Percentiles rank a stretch among this genome's conserved stretches.
Evolutionary conservation across 225 moss, liverwort and hornwort species (phyloP).

Genomic region (Physcomitrium patens): DNA sequence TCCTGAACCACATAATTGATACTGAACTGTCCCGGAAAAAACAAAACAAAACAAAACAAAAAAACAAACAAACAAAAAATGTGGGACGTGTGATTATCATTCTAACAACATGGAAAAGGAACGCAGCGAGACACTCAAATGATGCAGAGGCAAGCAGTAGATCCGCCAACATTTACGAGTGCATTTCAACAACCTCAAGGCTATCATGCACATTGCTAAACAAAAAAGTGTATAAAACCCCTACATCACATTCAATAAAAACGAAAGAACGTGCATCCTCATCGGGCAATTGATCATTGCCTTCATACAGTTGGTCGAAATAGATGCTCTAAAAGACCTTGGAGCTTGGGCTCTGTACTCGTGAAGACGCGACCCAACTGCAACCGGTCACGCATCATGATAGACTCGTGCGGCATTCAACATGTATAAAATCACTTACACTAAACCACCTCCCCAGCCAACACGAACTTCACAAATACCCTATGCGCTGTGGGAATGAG

Average conservation of each 20-base stretch:
- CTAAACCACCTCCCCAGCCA: background rate
- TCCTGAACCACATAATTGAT: background rate
- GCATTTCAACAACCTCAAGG: background rate
- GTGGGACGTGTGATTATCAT: slow-evolving; percentile 6
- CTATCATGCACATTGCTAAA: background rate
- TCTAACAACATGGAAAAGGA: background rate
- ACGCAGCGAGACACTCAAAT: background rate
- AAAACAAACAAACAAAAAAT: no score
- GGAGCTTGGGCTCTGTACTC: no score
- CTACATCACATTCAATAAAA: no score
- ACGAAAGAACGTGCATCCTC: no score
- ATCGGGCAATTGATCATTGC: no score
- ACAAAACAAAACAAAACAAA: background rate
- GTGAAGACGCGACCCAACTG: no score
- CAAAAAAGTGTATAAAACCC: background rate
- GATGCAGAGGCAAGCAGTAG: background rate
- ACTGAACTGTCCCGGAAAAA: background rate
- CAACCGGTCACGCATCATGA: background rate
- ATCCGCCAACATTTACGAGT: background rate
- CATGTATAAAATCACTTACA: slow-evolving; percentile 6
- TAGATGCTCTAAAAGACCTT: no score
- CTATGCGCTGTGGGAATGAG: slow-evolving; percentile 27
- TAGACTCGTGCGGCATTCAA: background rate
- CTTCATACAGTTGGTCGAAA: no score
- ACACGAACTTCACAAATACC: slow-evolving; percentile 2